Percentiles rank a stretch among this genome's conserved stretches.
phyloP scores from a whole-genome alignment of 441 rosid genomes.

The Corymbia calophylla region DNA sequence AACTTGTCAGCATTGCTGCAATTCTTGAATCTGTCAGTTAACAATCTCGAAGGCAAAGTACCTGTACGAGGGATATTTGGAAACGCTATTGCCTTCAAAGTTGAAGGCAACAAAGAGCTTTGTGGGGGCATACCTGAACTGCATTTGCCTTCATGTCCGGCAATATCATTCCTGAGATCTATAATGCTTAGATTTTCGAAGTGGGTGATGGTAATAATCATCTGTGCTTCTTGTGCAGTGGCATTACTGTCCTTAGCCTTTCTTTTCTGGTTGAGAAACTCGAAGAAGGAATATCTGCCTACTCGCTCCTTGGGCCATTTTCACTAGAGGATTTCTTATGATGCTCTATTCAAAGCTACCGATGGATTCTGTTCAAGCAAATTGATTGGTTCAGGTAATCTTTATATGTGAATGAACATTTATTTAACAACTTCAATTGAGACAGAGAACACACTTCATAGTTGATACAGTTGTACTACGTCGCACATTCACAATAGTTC shows the following conservation, averaged over 20 bases:
- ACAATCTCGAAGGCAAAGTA: background rate
- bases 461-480: background rate
- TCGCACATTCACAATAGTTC: background rate
- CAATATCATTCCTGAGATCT: background rate
- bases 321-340: too few relatives aligned
- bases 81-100: background rate
- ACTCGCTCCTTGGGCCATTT: too few relatives aligned
- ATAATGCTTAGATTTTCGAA: background rate
- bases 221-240: background rate
- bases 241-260: too few relatives aligned
- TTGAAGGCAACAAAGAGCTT: background rate
- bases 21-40: background rate
- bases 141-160: background rate
- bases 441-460: too few relatives aligned
- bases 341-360: too few relatives aligned
- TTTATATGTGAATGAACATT: too few relatives aligned
- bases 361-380: too few relatives aligned
- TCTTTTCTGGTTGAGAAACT: too few relatives aligned
- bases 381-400: too few relatives aligned
- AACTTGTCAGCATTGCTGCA: background rate
- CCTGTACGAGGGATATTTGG: background rate
- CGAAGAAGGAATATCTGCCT: too few relatives aligned
- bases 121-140: background rate
- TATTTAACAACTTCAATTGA: too few relatives aligned
- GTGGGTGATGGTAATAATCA: background rate